Conservation (phyloP, 2,329 filamentous ascomycete species). For the Colletotrichum horii region DNA sequence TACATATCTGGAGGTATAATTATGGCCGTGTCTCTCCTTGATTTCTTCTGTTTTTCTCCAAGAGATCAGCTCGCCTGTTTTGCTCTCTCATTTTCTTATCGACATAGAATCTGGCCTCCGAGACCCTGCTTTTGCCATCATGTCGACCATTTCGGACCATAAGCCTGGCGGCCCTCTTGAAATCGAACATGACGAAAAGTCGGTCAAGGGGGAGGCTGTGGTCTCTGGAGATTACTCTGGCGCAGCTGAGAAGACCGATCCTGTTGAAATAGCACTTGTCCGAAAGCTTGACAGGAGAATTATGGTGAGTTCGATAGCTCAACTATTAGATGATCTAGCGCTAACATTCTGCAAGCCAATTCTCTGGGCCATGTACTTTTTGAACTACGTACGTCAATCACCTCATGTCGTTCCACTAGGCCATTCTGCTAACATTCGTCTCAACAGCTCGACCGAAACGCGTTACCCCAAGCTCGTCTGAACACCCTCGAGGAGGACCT, state of each 20-base stretch:
- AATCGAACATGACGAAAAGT: constrained; percentile 11
- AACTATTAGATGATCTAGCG: neutral
- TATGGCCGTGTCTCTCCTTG: neutral
- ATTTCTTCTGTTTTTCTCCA: neutral
- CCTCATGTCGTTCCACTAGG: too few species aligned
- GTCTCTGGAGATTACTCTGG: constrained; percentile 18
- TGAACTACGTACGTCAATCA: constrained; percentile 16
- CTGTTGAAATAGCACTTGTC: constrained; percentile 27
- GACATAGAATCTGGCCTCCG: neutral
- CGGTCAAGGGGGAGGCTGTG: neutral
- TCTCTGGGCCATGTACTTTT: constrained; percentile 27
- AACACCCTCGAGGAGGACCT: constrained; percentile 25
- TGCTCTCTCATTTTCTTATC: neutral
- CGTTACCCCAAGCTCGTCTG: constrained; percentile 25
- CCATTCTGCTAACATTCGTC: neutral
- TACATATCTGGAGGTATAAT: neutral
- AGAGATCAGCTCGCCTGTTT: neutral
- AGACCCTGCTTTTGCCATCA: neutral
- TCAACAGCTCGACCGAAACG: constrained; percentile 24
- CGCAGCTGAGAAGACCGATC: constrained; percentile 28
- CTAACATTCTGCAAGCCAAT: constrained; percentile 21
- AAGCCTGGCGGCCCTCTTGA: neutral
- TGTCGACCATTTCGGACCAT: neutral
- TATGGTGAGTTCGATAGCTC: constrained; percentile 21
- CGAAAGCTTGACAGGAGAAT: constrained; percentile 28